These are phyloP conservation scores for Herpetospermum pedunculosum DNA, from an alignment of 306 rosid species.

Conservation along the genomic window DNA sequence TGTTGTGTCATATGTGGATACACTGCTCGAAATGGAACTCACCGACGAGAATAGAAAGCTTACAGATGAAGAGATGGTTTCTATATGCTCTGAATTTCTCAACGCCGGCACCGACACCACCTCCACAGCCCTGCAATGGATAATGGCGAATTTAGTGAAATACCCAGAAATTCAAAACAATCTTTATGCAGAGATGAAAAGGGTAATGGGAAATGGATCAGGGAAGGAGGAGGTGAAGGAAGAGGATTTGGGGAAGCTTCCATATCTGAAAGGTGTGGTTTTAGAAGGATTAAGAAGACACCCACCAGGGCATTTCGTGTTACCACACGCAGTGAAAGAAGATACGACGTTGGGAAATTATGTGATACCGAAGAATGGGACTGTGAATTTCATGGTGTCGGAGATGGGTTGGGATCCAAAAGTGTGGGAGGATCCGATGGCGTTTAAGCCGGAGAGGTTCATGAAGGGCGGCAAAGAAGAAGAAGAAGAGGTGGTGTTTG, in stretches of 20 bases:
- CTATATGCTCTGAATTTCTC: constrained; percentile 35
- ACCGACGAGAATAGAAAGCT: constrained; percentile 16
- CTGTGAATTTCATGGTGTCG: constrained; percentile 38
- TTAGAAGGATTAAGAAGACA: constrained; percentile 35
- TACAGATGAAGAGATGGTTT: constrained; percentile 30
- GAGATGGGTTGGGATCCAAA: constrained; percentile 39
- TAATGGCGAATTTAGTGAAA: constrained; percentile 44
- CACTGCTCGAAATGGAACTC: constrained; percentile 27
- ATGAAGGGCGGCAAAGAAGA: not conserved
- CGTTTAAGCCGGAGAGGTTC: constrained; percentile 47
- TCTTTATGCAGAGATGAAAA: constrained; percentile 23
- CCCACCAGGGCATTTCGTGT: constrained; percentile 39
- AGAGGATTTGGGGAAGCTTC: constrained; percentile 31
- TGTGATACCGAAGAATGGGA: constrained; percentile 33
- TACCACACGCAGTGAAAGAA: constrained; percentile 34
- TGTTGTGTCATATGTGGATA: constrained; percentile 30
- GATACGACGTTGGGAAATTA: constrained; percentile 28
- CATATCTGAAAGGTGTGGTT: constrained; percentile 36
- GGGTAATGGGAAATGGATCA: constrained; percentile 12
- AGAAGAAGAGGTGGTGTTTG: constrained; percentile 17
- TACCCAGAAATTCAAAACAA: constrained; percentile 32
- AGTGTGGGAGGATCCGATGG: constrained; percentile 57
- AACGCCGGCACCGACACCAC: constrained; percentile 47
- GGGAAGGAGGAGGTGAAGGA: constrained; percentile 35
- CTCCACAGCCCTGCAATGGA: constrained; percentile 28